Conservation (phyloP, 176 grass and related monocot species). For the Paspalum vaginatum region DNA sequence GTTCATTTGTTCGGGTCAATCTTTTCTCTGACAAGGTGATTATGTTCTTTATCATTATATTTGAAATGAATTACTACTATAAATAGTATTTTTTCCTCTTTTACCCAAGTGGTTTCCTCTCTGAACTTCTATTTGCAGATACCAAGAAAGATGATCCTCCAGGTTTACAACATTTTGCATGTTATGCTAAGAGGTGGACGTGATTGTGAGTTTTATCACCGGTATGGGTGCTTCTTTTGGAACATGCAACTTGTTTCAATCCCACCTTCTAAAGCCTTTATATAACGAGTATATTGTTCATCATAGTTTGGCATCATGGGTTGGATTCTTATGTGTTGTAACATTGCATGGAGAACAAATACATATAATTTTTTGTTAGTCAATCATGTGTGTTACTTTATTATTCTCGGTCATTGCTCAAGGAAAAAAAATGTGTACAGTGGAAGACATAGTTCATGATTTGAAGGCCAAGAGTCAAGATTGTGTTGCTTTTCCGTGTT, state of each 20-base stretch:
- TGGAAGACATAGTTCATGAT: constrained; percentile 18
- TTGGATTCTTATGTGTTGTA: constrained; percentile 15
- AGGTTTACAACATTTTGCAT: constrained; percentile 93
- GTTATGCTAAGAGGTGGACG: constrained; percentile 88
- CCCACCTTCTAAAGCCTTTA: constrained; percentile 24
- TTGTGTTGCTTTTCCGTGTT: background rate
- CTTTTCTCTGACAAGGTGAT: constrained; percentile 98
- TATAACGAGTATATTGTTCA: background rate
- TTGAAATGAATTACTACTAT: background rate
- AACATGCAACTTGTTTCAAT: background rate
- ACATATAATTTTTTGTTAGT: background rate
- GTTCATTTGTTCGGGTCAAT: constrained; percentile 90
- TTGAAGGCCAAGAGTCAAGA: background rate
- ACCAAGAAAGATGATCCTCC: constrained; percentile 99
- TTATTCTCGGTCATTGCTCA: constrained; percentile 9
- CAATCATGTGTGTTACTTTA: background rate
- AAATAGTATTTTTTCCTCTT: constrained; percentile 14
- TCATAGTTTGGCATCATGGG: background rate
- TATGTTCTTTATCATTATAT: constrained; percentile 32
- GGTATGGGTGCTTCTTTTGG: constrained; percentile 53
- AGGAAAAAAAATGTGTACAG: background rate
- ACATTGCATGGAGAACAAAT: constrained; percentile 12
- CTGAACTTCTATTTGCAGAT: constrained; percentile 59
- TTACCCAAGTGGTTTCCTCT: constrained; percentile 17
- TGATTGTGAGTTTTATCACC: constrained; percentile 97